Base-by-base conservation (phyloP, 805 yeast species). In the Suhomyces vadensis region DNA sequence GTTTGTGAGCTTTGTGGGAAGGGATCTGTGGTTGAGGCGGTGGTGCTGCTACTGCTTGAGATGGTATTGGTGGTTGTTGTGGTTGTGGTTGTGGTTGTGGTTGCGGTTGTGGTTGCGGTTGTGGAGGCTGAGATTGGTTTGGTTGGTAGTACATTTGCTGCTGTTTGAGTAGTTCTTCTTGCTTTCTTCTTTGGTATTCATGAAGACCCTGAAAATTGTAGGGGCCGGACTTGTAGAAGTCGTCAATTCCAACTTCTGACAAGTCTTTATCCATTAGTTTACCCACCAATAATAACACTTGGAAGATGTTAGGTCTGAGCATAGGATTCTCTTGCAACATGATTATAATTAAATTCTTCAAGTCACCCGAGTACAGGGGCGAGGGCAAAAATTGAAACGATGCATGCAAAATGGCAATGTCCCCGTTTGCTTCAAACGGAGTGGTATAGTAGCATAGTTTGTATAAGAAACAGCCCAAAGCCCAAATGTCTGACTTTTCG, bases 401-500 rank as follows among this genome's bases (percentile, higher is more conserved):
- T 5, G 96, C 88, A 66, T 87, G 92, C 43, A 91, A 68, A 35
- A 92, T 87, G 4, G 96, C 96, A 55, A 88, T 74, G 52, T 88
- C 96, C 8, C 83, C 84, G 31, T 89, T 88, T 35, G 85, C 83
- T 65, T 92, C 99, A 63, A 94, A 92, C 1, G 99, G 99, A 1
- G 99, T 92, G 1, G 86, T 91, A 64, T 88, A 92, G 67, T 86
- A 92, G 65, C 96, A 85, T 49, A 92, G 71, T 61, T 92, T 92
- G 72, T 87, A 92, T 40, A 94, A 72, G 50, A 94, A 87, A 24
- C 94, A 84, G 8, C 99, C 99, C 38, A 92, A 69, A 0, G 99
- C 99, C 99, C 99, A 92, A 38, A 92, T 87, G 66, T 92, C 99
- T 6, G 92, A 77, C 64, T 89, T 89, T 56, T 91, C 95, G 64